These are phyloP conservation scores for Penicillium flavigenum DNA, from an alignment of 495 filamentous ascomycete species.

Conservation along the genomic window DNA sequence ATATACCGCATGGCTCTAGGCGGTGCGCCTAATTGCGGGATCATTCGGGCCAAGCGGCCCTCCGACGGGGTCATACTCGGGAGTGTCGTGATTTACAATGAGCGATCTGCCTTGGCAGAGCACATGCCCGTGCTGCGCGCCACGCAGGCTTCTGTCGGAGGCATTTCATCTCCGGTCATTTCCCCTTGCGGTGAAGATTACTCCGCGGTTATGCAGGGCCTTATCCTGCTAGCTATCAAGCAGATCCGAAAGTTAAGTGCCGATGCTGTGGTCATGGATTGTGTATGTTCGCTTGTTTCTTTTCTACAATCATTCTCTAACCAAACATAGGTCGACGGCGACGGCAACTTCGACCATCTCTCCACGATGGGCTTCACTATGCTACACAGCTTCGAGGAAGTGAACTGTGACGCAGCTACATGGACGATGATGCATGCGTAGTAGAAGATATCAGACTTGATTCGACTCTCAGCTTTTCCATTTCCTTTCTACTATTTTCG, in stretches of 20 bases:
- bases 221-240: slow-evolving; percentile 76
- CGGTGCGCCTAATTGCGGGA: slow-evolving; percentile 69
- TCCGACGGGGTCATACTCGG: slow-evolving; percentile 69
- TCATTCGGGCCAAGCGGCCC: slow-evolving; percentile 75
- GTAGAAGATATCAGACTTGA: slow-evolving; percentile 12
- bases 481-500: slow-evolving; percentile 10
- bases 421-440: slow-evolving; percentile 57
- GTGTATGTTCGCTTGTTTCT: slow-evolving; percentile 52
- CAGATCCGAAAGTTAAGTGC: slow-evolving; percentile 77
- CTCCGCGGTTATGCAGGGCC: slow-evolving; percentile 71
- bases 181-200: slow-evolving; percentile 66
- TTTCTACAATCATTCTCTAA: slow-evolving; percentile 23
- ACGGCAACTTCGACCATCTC: slow-evolving; percentile 69
- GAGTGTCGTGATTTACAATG: slow-evolving; percentile 79
- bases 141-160: slow-evolving; percentile 56
- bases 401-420: slow-evolving; percentile 70
- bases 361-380: slow-evolving; percentile 74
- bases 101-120: slow-evolving; percentile 61
- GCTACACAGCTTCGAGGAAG: slow-evolving; percentile 75
- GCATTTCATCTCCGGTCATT: slow-evolving; percentile 79
- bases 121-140: slow-evolving; percentile 64
- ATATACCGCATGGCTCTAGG: slow-evolving; percentile 76
- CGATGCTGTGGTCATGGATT: slow-evolving; percentile 68
- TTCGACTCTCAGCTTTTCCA: slow-evolving; percentile 12
- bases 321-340: slow-evolving; percentile 59